Conservation (phyloP, 2,329 filamentous ascomycete genomes). For the Akanthomyces muscarius region DNA sequence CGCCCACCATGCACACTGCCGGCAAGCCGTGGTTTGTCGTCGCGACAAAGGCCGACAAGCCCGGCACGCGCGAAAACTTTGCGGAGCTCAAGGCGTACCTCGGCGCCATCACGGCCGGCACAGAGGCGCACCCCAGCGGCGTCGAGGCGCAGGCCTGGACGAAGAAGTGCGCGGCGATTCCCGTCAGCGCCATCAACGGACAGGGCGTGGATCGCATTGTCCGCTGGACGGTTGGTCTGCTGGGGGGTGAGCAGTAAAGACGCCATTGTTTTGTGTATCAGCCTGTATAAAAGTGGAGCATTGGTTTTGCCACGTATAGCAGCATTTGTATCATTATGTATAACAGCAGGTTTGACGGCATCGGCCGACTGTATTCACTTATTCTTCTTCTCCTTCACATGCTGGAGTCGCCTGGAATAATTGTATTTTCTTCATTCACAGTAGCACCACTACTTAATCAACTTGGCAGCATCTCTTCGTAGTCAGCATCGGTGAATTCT, state of each 20-base stretch:
- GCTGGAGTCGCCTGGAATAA: too few relatives aligned
- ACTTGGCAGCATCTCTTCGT: too few relatives aligned
- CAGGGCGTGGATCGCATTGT: conserved; percentile 76
- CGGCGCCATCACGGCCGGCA: conserved; percentile 57
- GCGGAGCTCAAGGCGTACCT: conserved; percentile 66
- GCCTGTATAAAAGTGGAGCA: too few relatives aligned
- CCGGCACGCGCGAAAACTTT: conserved; percentile 76
- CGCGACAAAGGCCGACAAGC: conserved; percentile 85
- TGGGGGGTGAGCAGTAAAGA: conserved; percentile 44
- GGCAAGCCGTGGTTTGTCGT: conserved; percentile 96
- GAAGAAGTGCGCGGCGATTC: conserved; percentile 65
- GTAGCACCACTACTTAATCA: too few relatives aligned
- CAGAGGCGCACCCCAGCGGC: conserved; percentile 68
- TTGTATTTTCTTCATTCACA: too few relatives aligned
- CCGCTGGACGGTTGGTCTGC: conserved; percentile 65
- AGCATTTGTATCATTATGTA: background rate
- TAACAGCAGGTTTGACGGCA: too few relatives aligned
- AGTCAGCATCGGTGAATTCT: too few relatives aligned
- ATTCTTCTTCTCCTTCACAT: too few relatives aligned
- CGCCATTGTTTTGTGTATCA: background rate
- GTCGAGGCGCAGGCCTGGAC: conserved; percentile 58
- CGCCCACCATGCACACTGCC: conserved; percentile 66
- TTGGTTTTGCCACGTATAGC: background rate
- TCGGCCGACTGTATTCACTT: too few relatives aligned
- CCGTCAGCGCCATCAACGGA: conserved; percentile 83